Evolutionary conservation across 352 stramenopile species (phyloP).

Genomic region (Phytophthora ramorum): DNA sequence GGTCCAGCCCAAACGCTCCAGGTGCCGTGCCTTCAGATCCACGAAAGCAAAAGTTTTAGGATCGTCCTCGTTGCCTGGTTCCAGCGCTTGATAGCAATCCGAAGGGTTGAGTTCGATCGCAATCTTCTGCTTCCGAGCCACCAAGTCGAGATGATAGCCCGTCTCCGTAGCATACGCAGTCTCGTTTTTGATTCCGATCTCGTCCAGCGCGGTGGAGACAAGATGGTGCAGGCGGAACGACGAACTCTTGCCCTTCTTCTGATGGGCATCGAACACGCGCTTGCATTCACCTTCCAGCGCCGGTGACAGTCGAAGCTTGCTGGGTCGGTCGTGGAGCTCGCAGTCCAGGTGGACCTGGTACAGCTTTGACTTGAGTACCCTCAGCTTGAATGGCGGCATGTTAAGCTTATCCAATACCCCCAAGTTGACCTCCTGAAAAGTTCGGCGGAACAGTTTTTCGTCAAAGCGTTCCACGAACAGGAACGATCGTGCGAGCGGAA

Average conservation of each 20-base stretch:
- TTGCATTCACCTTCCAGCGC: slow-evolving; percentile 47
- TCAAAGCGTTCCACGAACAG: slow-evolving; percentile 65
- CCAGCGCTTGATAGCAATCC: slow-evolving; percentile 56
- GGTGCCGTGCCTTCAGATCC: slow-evolving; percentile 70
- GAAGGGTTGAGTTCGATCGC: slow-evolving; percentile 71
- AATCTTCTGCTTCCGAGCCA: slow-evolving; percentile 55
- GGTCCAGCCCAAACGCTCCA: slow-evolving; percentile 71
- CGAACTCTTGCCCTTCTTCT: slow-evolving; percentile 60
- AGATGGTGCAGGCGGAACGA: slow-evolving; percentile 69
- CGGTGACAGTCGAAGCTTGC: slow-evolving; percentile 43
- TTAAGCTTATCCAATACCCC: slow-evolving; percentile 46
- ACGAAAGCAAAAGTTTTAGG: slow-evolving; percentile 60
- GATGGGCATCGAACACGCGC: slow-evolving; percentile 48
- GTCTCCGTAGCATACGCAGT: slow-evolving; percentile 34
- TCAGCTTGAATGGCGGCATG: slow-evolving; percentile 41
- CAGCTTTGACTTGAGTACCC: slow-evolving; percentile 53
- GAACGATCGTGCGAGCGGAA: slow-evolving; percentile 60
- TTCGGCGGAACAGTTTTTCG: slow-evolving; percentile 47
- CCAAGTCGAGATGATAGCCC: slow-evolving; percentile 70
- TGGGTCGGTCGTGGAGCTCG: slow-evolving; percentile 34
- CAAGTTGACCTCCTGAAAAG: slow-evolving; percentile 55
- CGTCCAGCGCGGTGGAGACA: slow-evolving; percentile 59
- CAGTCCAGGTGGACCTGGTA: slow-evolving; percentile 79
- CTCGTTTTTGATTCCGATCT: slow-evolving; percentile 56
- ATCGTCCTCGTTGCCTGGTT: slow-evolving; percentile 41